Evolutionary conservation across 2,329 filamentous ascomycete species (phyloP).

Genomic region (Fusarium oxysporum): DNA sequence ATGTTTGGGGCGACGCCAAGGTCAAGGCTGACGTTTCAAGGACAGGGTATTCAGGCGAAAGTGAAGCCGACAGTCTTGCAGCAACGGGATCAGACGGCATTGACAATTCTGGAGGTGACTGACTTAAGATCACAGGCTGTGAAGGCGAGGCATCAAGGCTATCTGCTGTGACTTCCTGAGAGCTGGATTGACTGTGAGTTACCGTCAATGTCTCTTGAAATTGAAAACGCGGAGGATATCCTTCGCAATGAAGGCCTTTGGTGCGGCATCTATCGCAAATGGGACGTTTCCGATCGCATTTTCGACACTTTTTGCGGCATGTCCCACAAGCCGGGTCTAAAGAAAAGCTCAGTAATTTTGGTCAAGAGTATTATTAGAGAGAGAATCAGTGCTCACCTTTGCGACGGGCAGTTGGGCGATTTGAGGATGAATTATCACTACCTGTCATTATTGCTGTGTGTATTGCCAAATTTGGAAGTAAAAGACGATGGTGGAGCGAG

Average conservation of each 20-base stretch:
- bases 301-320: constrained; percentile 50
- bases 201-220: constrained; percentile 39
- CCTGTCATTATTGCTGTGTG: constrained; percentile 20
- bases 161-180: not conserved
- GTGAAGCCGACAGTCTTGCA: not conserved
- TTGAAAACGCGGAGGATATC: constrained; percentile 47
- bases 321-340: constrained; percentile 48
- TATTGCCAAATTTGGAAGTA: constrained; percentile 6
- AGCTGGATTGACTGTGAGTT: rapidly evolving
- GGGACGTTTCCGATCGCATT: constrained; percentile 47
- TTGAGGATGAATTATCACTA: not conserved
- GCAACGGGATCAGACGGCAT: rapidly evolving
- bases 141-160: not conserved
- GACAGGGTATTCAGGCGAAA: not conserved
- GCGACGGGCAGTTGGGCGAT: constrained; percentile 33
- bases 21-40: not conserved
- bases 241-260: constrained; percentile 48
- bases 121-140: rapidly evolving
- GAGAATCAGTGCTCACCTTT: constrained; percentile 17
- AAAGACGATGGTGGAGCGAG: not conserved
- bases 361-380: rapidly evolving
- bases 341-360: not conserved
- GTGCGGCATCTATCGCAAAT: constrained; percentile 45
- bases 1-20: not conserved
- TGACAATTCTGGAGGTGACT: not conserved